Conservation (phyloP, 164 flowering plant species). For the Umbellularia californica region DNA sequence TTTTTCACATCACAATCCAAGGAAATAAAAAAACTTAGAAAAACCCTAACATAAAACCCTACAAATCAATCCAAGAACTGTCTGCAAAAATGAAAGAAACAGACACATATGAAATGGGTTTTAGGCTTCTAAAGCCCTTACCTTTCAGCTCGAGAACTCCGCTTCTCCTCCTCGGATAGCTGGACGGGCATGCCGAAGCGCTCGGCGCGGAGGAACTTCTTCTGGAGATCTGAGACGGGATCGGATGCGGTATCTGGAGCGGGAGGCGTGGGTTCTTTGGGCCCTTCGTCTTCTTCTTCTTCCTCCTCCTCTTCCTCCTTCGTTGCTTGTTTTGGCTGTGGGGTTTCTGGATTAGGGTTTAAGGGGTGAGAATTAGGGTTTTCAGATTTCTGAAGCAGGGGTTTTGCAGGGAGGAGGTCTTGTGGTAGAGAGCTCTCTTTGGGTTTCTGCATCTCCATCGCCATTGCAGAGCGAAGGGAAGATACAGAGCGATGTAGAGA, state of each 20-base stretch:
- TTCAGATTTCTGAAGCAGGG: constrained; percentile 1
- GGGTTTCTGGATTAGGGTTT: constrained; percentile 4
- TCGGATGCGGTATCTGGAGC: constrained; percentile 1
- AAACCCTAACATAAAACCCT: not conserved
- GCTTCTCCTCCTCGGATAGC: constrained; percentile 39
- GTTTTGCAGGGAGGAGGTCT: constrained; percentile 4
- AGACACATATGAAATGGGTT: not conserved
- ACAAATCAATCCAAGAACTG: not conserved
- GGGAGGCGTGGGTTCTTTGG: constrained; percentile 2
- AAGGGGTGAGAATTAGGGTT: not conserved
- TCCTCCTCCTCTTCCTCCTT: not conserved
- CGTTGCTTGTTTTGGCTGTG: not conserved
- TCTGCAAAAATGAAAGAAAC: not conserved
- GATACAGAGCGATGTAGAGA: not conserved
- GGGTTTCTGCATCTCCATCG: constrained; percentile 17
- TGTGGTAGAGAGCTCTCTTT: not conserved
- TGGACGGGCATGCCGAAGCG: constrained; percentile 42
- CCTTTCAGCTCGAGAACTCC: constrained; percentile 44
- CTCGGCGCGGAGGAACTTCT: constrained; percentile 41
- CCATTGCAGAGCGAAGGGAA: constrained; percentile 6
- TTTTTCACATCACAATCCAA: too few relatives aligned
- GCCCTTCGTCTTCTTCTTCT: not conserved
- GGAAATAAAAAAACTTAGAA: too few relatives aligned
- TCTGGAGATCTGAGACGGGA: constrained; percentile 24
- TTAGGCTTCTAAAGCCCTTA: not conserved